A percentile compares a stretch with the other conserved stretches of the same genome.
Conservation (phyloP, 805 yeast genomes). For the Starmerella geochares region DNA sequence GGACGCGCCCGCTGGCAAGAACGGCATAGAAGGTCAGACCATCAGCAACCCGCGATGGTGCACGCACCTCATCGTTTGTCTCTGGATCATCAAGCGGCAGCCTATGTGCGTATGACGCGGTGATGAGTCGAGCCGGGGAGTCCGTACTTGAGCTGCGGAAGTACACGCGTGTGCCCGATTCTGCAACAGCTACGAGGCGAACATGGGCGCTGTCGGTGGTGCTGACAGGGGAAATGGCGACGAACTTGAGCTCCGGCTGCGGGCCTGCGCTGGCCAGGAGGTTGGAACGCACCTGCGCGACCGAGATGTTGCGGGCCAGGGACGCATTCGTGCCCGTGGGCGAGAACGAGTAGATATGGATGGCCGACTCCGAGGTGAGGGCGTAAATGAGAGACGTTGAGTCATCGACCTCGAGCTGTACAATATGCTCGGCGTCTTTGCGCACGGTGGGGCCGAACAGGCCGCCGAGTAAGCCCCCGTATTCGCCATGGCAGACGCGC, state of each 20-base stretch:
- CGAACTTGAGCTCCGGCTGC: conserved; percentile 4
- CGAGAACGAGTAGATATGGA: conserved; percentile 62
- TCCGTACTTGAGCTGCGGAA: conserved; percentile 14
- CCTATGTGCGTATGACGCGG: conserved; percentile 13
- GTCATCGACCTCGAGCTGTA: conserved; percentile 62
- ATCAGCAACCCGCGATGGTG: conserved; percentile 5
- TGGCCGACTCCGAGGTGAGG: conserved; percentile 67
- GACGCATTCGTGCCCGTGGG: conserved; percentile 9
- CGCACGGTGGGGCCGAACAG: conserved; percentile 17
- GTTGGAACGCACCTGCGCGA: conserved; percentile 9
- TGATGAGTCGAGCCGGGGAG: conserved; percentile 1
- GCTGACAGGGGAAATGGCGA: conserved; percentile 19
- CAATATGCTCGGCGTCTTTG: conserved; percentile 40
- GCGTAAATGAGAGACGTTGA: conserved; percentile 70
- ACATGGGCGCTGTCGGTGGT: conserved; percentile 4
- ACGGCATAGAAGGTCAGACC: conserved; percentile 8
- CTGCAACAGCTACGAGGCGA: conserved; percentile 23
- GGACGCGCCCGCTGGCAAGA: neutral
- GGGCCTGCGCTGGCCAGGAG: neutral
- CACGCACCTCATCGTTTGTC: neutral
- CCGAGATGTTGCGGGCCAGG: conserved; percentile 2
- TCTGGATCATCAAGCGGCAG: conserved; percentile 6
- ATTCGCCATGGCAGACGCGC: conserved; percentile 53
- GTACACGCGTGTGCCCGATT: conserved; percentile 23
- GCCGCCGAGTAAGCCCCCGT: conserved; percentile 23